These are phyloP conservation scores for Paramecium sexaurelia DNA, from an alignment of 73 alveolate genomes.

Conservation along the genomic window DNA sequence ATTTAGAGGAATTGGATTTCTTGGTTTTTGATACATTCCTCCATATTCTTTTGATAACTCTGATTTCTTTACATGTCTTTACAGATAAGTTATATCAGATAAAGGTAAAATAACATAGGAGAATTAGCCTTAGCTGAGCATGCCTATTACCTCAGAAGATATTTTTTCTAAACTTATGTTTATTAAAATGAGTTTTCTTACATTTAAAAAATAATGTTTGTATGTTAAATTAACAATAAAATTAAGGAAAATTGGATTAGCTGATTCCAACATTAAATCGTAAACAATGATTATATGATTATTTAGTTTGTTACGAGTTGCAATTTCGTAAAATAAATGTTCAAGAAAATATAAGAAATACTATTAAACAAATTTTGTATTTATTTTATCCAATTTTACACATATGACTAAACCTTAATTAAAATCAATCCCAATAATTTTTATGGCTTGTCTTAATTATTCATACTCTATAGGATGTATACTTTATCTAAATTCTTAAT, in stretches of 20 bases:
- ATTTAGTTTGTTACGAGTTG: background rate
- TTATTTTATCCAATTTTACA: background rate
- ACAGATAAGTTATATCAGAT: background rate
- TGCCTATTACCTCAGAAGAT: background rate
- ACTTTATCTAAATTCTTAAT: background rate
- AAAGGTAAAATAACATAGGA: background rate
- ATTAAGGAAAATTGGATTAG: background rate
- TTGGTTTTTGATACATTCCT: background rate
- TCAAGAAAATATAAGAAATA: background rate
- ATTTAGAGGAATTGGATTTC: background rate
- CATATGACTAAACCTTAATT: background rate
- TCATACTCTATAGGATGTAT: background rate
- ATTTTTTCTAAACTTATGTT: constrained; percentile 11
- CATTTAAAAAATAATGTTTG: constrained; percentile 9
- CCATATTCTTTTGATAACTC: constrained; percentile 17
- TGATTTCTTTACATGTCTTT: constrained; percentile 11
- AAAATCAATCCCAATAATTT: background rate
- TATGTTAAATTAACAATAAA: background rate
- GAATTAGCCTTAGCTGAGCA: background rate
- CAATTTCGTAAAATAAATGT: background rate
- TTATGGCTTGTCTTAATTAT: background rate
- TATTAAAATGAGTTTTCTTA: background rate
- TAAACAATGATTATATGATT: constrained; percentile 21
- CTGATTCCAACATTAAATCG: background rate
- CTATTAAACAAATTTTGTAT: background rate